Evolutionary conservation across 2,329 filamentous ascomycete species (phyloP).

Genomic region (Penicillium concentricum): DNA sequence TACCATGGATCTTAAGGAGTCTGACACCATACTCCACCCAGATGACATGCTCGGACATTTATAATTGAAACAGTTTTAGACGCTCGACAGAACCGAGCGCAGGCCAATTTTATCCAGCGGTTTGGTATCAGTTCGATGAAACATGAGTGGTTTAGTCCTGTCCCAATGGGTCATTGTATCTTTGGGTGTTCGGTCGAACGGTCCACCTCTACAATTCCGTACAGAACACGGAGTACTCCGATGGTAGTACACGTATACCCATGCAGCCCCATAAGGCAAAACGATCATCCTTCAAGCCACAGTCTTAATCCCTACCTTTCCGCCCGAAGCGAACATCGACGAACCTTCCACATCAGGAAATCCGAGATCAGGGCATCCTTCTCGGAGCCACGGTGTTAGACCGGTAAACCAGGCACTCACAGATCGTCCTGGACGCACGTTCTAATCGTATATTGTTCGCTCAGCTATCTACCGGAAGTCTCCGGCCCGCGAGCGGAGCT

Average conservation of each 20-base stretch:
- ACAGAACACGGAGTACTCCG: too few relatives aligned
- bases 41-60: background rate
- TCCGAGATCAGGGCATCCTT: background rate
- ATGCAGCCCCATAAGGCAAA: background rate
- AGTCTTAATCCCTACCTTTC: background rate
- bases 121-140: background rate
- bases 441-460: background rate
- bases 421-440: background rate
- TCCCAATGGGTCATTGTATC: background rate
- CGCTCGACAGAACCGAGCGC: background rate
- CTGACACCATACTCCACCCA: background rate
- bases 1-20: background rate
- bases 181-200: background rate
- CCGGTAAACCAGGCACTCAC: too few relatives aligned
- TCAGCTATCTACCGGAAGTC: background rate
- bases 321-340: background rate
- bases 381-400: background rate
- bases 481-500: background rate
- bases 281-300: background rate
- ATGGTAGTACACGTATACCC: too few relatives aligned
- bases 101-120: background rate
- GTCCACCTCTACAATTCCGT: too few relatives aligned
- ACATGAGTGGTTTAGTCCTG: background rate
- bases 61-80: background rate
- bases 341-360: too few relatives aligned